phyloP scores from a whole-genome alignment of 345 rosid genomes.

The Adansonia digitata region DNA sequence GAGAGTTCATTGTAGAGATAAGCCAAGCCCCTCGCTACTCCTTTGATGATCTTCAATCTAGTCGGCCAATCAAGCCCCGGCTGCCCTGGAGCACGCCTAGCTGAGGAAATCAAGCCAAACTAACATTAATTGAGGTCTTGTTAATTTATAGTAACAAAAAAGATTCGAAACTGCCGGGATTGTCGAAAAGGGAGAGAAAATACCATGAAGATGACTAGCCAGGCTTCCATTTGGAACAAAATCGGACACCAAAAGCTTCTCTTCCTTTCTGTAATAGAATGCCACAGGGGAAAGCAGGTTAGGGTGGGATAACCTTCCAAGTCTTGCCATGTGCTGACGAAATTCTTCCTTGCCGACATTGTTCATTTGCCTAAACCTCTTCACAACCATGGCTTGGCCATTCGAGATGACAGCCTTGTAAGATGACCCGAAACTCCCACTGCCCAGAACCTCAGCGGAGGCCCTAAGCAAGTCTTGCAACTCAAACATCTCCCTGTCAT shows the following conservation, averaged over 20 bases:
- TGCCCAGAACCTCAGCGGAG: slow-evolving; percentile 74
- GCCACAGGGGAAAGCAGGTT: slow-evolving; percentile 71
- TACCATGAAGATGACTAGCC: slow-evolving; percentile 82
- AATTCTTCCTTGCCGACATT: slow-evolving; percentile 54
- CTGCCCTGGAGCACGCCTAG: slow-evolving; percentile 37
- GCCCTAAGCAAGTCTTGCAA: slow-evolving; percentile 76
- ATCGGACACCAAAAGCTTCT: slow-evolving; percentile 74
- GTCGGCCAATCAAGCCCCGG: slow-evolving; percentile 68
- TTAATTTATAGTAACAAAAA: not conserved
- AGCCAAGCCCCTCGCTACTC: slow-evolving; percentile 65
- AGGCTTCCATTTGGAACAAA: slow-evolving; percentile 63
- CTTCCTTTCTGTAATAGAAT: slow-evolving; percentile 64
- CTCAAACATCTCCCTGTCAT: slow-evolving; percentile 53
- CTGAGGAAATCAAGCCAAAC: slow-evolving; percentile 22
- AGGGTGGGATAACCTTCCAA: slow-evolving; percentile 64
- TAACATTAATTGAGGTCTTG: not conserved
- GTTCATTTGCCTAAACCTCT: slow-evolving; percentile 69
- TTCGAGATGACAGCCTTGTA: slow-evolving; percentile 59
- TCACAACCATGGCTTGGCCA: slow-evolving; percentile 67
- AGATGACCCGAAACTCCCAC: slow-evolving; percentile 71
- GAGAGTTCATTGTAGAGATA: slow-evolving; percentile 62
- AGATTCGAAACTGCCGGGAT: not conserved
- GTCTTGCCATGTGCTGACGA: slow-evolving; percentile 58
- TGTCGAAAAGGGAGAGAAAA: not conserved
- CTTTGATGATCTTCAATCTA: slow-evolving; percentile 68